Conservation (phyloP, 768 basidiomycete genomes). For the Xerocomellus amylosporus region DNA sequence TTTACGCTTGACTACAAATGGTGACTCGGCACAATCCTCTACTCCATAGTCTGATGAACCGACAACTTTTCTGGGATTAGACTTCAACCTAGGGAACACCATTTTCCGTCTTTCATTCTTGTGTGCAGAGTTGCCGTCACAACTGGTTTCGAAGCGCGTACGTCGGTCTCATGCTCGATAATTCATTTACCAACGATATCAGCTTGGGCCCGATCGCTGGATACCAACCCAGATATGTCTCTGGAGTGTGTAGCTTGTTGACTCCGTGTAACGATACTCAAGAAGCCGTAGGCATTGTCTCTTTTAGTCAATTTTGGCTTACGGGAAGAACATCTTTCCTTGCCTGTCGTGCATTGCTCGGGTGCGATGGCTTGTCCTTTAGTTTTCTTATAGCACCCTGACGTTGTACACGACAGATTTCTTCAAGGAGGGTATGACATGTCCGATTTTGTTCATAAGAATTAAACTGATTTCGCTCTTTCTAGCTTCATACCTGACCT, state of each 20-base stretch:
- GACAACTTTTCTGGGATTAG: conserved; percentile 23
- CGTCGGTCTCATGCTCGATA: conserved; percentile 5
- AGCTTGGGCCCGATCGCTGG: conserved; percentile 64
- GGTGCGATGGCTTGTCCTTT: conserved; percentile 24
- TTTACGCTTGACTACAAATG: conserved; percentile 50
- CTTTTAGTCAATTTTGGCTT: conserved; percentile 54
- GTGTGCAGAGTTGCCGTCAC: conserved; percentile 59
- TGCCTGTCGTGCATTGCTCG: conserved; percentile 46
- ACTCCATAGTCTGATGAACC: background rate
- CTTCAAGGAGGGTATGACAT: conserved; percentile 46
- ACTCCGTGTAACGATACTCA: background rate
- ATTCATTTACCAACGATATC: background rate
- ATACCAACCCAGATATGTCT: conserved; percentile 57
- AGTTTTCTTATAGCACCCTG: background rate
- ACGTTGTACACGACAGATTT: conserved; percentile 21
- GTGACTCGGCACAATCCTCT: conserved; percentile 14
- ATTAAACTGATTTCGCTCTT: background rate
- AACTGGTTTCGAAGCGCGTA: conserved; percentile 58
- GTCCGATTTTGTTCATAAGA: background rate
- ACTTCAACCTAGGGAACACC: conserved; percentile 56
- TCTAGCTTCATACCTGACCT: conserved; percentile 55
- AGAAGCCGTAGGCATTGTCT: conserved; percentile 35
- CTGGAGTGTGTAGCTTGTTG: conserved; percentile 37
- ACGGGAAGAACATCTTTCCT: conserved; percentile 52
- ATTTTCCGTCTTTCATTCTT: conserved; percentile 52